Evolutionary conservation across 257 asterid species (phyloP).

Genomic region (Solanum lycopersicoides): DNA sequence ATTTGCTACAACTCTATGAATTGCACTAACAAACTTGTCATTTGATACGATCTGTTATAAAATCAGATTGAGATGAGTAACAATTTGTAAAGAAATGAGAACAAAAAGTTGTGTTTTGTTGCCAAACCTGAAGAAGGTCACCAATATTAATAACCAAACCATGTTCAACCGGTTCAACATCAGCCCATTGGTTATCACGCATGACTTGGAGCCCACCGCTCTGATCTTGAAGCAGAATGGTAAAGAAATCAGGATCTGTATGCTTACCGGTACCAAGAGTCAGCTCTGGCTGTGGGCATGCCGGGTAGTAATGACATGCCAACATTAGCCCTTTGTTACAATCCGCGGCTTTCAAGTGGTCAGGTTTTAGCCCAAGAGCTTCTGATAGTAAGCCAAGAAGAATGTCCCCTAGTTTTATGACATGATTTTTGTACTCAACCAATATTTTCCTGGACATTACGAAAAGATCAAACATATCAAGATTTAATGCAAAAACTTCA

Average conservation of each 20-base stretch:
- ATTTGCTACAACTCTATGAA: slow-evolving; percentile 58
- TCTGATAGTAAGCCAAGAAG: slow-evolving; percentile 46
- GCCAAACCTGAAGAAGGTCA: slow-evolving; percentile 62
- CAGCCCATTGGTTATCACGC: slow-evolving; percentile 34
- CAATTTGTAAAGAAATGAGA: not conserved
- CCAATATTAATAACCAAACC: slow-evolving; percentile 59
- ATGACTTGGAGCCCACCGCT: slow-evolving; percentile 65
- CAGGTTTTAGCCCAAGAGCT: slow-evolving; percentile 54
- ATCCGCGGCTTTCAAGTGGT: slow-evolving; percentile 24
- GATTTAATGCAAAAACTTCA: not conserved
- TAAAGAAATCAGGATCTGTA: slow-evolving; percentile 50
- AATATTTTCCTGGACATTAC: slow-evolving; percentile 27
- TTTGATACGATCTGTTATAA: slow-evolving; percentile 42
- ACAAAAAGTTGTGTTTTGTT: not conserved
- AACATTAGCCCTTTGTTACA: slow-evolving; percentile 27
- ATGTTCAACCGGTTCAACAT: slow-evolving; percentile 41
- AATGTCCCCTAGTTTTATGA: slow-evolving; percentile 26
- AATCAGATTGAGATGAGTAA: too few species aligned
- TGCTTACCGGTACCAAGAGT: slow-evolving; percentile 55
- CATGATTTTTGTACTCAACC: slow-evolving; percentile 26
- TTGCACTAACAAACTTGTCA: slow-evolving; percentile 49
- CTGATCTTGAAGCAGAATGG: slow-evolving; percentile 56
- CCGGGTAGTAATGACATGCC: slow-evolving; percentile 52
- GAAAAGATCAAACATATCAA: not conserved
- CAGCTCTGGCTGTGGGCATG: slow-evolving; percentile 65